phyloP scores from a whole-genome alignment of 257 asterid species.

The Solanum clarkiae region DNA sequence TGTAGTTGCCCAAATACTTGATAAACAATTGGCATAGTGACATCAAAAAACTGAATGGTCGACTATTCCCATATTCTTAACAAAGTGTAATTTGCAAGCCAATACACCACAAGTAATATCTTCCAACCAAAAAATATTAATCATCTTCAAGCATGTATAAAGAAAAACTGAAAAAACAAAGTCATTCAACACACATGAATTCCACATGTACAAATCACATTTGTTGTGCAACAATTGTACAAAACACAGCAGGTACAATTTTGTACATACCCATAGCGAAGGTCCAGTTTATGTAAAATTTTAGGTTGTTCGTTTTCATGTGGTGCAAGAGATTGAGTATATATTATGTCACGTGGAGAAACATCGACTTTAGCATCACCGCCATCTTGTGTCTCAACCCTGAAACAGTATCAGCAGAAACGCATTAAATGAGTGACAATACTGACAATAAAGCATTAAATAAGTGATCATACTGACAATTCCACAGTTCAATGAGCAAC shows the following conservation, averaged over 20 bases:
- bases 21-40: not conserved
- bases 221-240: not conserved
- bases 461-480: not conserved
- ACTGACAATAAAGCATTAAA: not conserved
- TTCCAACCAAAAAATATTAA: not conserved
- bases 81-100: not conserved
- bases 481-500: not conserved
- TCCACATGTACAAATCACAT: not conserved
- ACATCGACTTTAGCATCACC: conserved; percentile 96
- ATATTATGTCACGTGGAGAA: conserved; percentile 95
- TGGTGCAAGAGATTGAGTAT: conserved; percentile 74
- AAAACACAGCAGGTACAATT: not conserved
- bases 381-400: conserved; percentile 99
- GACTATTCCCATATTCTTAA: not conserved
- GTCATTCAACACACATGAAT: not conserved
- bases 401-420: conserved; percentile 4
- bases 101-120: not conserved
- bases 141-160: not conserved
- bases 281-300: conserved; percentile 78
- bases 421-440: not conserved
- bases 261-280: conserved; percentile 71
- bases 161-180: not conserved
- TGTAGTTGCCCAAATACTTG: not conserved
- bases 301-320: conserved; percentile 54
- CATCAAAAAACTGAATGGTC: not conserved